phyloP scores from a whole-genome alignment of 208 protist species.

The Leishmania gerbilli region DNA sequence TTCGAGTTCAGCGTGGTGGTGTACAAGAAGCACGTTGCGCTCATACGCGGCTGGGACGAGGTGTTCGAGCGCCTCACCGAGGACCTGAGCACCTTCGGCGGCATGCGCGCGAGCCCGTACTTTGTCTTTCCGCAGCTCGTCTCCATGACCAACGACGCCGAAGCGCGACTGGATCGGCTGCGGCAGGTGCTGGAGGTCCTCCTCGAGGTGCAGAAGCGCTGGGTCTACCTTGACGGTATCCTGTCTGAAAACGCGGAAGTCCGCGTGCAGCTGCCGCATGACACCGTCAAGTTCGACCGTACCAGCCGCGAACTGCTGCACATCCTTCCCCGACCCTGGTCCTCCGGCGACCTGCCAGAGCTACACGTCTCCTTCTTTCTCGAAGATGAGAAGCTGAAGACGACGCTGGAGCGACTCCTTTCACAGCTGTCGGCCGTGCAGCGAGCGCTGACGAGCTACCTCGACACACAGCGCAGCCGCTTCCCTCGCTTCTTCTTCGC shows the following conservation, averaged over 20 bases:
- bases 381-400: constrained; percentile 90
- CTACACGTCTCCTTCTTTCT: constrained; percentile 89
- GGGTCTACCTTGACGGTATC: constrained; percentile 99
- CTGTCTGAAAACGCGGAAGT: constrained; percentile 96
- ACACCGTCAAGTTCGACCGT: constrained; percentile 93
- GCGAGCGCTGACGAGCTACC: constrained; percentile 97
- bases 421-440: constrained; percentile 95
- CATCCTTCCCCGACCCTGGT: constrained; percentile 90
- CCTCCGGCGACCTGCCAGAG: constrained; percentile 44
- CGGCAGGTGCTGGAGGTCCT: constrained; percentile 92
- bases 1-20: constrained; percentile 94
- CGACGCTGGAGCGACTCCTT: constrained; percentile 92
- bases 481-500: constrained; percentile 99
- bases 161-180: constrained; percentile 93
- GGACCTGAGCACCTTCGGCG: constrained; percentile 92
- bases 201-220: constrained; percentile 97
- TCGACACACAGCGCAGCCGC: constrained; percentile 95
- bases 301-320: constrained; percentile 95
- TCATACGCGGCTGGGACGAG: constrained; percentile 98
- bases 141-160: constrained; percentile 81
- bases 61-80: constrained; percentile 95
- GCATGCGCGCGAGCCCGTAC: constrained; percentile 97
- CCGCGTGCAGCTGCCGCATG: constrained; percentile 93
- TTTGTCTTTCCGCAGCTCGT: constrained; percentile 82
- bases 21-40: constrained; percentile 94